Base-by-base conservation (phyloP, 306 rosid genomes). In the Benincasa hispida region DNA sequence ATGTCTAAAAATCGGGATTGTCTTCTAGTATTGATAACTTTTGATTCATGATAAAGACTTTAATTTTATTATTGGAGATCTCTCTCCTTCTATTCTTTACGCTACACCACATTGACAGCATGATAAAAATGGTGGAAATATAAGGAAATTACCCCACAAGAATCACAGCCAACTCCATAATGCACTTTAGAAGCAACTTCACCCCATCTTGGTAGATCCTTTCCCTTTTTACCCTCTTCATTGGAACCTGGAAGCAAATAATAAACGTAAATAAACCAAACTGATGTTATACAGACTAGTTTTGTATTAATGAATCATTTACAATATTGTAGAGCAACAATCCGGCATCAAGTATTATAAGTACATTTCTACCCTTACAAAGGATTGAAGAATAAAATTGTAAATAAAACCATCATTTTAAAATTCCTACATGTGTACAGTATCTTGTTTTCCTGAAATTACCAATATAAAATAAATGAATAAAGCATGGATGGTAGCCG, bases 111-210 rank as follows among this genome's bases (percentile, higher is more conserved):
- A 45, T 12, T 13, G 51, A 12, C 51, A 45, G 51, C 51, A 13
- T 45, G 51, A 45, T 45, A 45, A 45, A 72, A 78, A 80, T 75
- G 77, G 17, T 21, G 32, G 30, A 28, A 54, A 73, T 77, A 75
- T 56, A 73, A 79, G 79, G 77, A 41, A 73, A 58, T 84, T 88
- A 93, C 97, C 97, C 98, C 97, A 18, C 98, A 93, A 83, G 75
- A 87, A 82, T 93, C 98, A 68, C 98, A 91, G 32, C 98, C 97
- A 84, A 62, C 79, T 59, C 28, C 74, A 24, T 17, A 0, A 78
- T 93, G 98, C 83, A 83, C 86, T 32, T 77, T 81, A 67, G 79
- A 78, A 35, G 28, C 74, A 74, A 75, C 82, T 75, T 75, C 86
- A 19, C 80, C 37, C 84, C 76, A 83, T 67, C 53, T 57, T 34